Base-by-base conservation (phyloP, 768 basidiomycete genomes). In the Termitomyces sp. region DNA sequence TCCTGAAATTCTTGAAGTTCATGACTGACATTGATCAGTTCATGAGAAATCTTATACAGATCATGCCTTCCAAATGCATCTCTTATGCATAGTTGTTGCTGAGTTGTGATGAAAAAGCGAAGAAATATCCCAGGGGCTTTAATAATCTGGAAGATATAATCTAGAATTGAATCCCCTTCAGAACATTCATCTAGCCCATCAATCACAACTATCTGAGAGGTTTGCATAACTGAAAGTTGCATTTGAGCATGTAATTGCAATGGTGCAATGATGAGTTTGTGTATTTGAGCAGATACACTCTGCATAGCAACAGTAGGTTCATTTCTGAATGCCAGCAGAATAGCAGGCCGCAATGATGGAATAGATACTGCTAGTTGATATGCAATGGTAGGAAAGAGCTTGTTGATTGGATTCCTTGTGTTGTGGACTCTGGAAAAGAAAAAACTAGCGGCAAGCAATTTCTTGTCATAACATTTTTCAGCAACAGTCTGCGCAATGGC, bases 401-500 rank as follows among this genome's bases (percentile, higher is more conserved):
- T 41, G 5, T 31, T 24, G n/a, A 48, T 29, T 26, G 32, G 43
- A 43, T 46, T 51, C 6, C 55, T 34, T 12, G n/a, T n/a, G 2
- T 1, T 18, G 16, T 32, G 16, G 6, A 10, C 31, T 22, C 48
- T 32, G 31, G 47, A 50, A 22, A 61, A 58, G 20, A 58, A 57
- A 27, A 61, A 61, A 26, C 51, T 57, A 5, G 56, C 60, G 0
- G 39, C 52, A 18, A 58, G 46, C 5, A 3, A 4, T 0, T 39
- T 34, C 0, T 18, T n/a, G 1, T 46, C 2, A 18, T 26, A 4
- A 26, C 34, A 46, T 1, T 31, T 29, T 20, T 58, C 57, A 0
- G 53, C 42, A 4, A 61, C 5, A 6, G 60, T 58, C 27, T 54
- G 55, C 4, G 59, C 59, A 41, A 60, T 60, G 2, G 56, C 59